Base-by-base conservation (phyloP, 345 rosid species). In the Gossypium sturtianum region DNA sequence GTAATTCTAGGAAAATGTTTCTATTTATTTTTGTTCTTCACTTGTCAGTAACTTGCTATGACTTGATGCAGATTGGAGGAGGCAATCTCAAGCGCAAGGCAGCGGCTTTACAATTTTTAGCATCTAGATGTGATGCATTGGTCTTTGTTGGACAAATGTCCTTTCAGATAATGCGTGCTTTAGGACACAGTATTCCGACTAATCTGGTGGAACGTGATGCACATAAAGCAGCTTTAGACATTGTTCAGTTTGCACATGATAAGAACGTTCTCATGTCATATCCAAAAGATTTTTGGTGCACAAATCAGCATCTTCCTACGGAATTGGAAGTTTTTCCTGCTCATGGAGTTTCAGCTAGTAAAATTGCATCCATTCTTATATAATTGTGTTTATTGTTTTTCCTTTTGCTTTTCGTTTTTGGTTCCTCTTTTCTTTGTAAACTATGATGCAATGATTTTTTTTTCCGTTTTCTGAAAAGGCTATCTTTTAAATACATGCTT, bases 281-380 rank as follows among this genome's bases (percentile, higher is more conserved):
- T 81, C 94, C 94, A 47, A 82, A 78, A 76, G 92, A 88, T 66
- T 84, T 88, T 80, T 88, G 84, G 87, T 86, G 92, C 74, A 57
- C 69, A 45, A 83, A 82, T 68, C 76, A 74, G 51, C 63, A 66
- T 38, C 79, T 61, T 12, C 77, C 81, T 25, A 54, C 69, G 67
- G 77, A 81, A 69, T 52, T 86, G 78, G 80, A 80, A 78, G 74
- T 81, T 74, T 78, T 87, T 75, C 84, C 87, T 34, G 79, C 86
- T 51, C 77, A 83, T 49, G 67, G 64, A 45, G 60, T 90, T 78
- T 70, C 62, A 54, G 82, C 83, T 71, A 86, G 94, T 87, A 73
- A 86, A 86, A 45, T 75, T 72, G 45, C 54, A 54, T 65, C 74
- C 48, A 67, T 68, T 58, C 20, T 29, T 54, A 29, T 45, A 19